phyloP scores from a whole-genome alignment of 2,329 filamentous ascomycete genomes.

The Epicoccum nigrum region DNA sequence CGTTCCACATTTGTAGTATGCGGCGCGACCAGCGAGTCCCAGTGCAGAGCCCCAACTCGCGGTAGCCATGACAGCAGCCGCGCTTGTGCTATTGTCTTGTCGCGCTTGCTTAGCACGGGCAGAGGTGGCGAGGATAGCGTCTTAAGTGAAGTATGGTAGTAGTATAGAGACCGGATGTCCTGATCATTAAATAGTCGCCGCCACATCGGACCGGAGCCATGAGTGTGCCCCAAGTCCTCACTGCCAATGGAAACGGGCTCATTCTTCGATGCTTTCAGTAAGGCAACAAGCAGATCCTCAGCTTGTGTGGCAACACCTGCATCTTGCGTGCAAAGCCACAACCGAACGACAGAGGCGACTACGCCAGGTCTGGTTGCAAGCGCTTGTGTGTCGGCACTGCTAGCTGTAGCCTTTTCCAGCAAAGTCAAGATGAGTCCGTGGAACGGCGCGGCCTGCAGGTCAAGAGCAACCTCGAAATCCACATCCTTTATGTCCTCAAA shows the following conservation, averaged over 20 bases:
- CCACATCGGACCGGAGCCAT: conserved; percentile 59
- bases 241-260: conserved; percentile 49
- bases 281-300: conserved; percentile 57
- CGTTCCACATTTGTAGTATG: conserved; percentile 61
- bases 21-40: conserved; percentile 58
- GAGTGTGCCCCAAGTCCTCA: conserved; percentile 33
- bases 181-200: conserved; percentile 66
- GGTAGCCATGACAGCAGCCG: conserved; percentile 65
- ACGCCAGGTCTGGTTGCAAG: conserved; percentile 63
- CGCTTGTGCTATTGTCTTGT: conserved; percentile 66
- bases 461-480: conserved; percentile 62
- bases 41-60: conserved; percentile 60
- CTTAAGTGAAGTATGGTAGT: conserved; percentile 59
- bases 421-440: conserved; percentile 63
- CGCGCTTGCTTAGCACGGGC: conserved; percentile 53
- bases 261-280: conserved; percentile 56
- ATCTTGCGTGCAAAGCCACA: conserved; percentile 64
- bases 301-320: conserved; percentile 62
- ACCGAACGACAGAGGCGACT: conserved; percentile 59
- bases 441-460: conserved; percentile 56
- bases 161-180: conserved; percentile 63
- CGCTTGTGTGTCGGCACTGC: conserved; percentile 61
- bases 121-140: conserved; percentile 40
- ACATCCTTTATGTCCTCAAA: conserved; percentile 54
- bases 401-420: conserved; percentile 61